These are phyloP conservation scores for Gossypium herbaceum DNA, from an alignment of 345 rosid genomes.

Conservation along the genomic window DNA sequence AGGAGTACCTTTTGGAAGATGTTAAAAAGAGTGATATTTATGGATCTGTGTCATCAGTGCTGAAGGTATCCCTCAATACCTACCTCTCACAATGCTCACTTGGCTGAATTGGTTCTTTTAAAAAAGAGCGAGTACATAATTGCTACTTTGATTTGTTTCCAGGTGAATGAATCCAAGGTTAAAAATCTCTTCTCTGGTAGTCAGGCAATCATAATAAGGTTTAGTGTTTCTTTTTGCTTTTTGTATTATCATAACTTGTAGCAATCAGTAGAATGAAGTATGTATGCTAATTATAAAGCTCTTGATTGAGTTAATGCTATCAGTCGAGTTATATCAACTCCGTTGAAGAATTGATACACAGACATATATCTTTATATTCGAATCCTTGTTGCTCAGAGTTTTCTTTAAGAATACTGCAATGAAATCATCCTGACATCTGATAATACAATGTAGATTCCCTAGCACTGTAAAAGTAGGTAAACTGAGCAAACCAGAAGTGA, in stretches of 20 bases:
- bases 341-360: not conserved
- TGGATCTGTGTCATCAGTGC: constrained; percentile 85
- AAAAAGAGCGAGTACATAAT: not conserved
- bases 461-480: constrained; percentile 55
- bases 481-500: constrained; percentile 47
- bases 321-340: not conserved
- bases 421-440: constrained; percentile 5
- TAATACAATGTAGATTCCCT: constrained; percentile 57
- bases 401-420: not conserved
- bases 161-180: constrained; percentile 82
- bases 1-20: constrained; percentile 79
- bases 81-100: not conserved
- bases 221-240: not conserved
- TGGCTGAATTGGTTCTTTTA: not conserved
- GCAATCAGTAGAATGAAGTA: not conserved
- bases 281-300: not conserved
- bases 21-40: constrained; percentile 93
- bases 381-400: not conserved
- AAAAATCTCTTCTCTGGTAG: constrained; percentile 43
- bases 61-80: constrained; percentile 55
- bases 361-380: too few relatives aligned
- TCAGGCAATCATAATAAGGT: constrained; percentile 67
- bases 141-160: constrained; percentile 24
- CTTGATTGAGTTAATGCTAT: not conserved
- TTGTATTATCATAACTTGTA: not conserved